These are phyloP conservation scores for Boletus rubropictus DNA, from an alignment of 768 basidiomycete genomes.

Conservation along the genomic window DNA sequence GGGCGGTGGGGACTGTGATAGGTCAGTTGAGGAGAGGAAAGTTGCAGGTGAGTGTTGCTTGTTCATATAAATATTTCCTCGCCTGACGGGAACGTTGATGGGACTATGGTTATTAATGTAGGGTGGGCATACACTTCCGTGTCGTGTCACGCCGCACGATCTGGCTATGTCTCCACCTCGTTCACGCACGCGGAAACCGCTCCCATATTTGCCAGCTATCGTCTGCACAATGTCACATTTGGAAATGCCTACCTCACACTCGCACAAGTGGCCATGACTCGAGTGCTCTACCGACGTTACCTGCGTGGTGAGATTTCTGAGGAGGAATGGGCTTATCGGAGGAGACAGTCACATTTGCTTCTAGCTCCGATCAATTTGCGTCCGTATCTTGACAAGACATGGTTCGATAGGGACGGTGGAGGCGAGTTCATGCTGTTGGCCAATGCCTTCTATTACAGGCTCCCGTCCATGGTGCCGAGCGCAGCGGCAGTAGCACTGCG, in stretches of 20 bases:
- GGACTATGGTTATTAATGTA: no score
- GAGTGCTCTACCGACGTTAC: slow-evolving; percentile 44
- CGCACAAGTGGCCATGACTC: slow-evolving; percentile 48
- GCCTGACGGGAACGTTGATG: neutral
- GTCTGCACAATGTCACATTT: slow-evolving; percentile 41
- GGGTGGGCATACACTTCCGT: slow-evolving; percentile 54
- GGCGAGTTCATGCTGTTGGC: slow-evolving; percentile 40
- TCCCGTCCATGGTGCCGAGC: slow-evolving; percentile 42
- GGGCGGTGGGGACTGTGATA: slow-evolving; percentile 38
- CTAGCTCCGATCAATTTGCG: slow-evolving; percentile 48
- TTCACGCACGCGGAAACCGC: slow-evolving; percentile 31
- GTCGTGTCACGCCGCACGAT: slow-evolving; percentile 36
- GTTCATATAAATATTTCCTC: neutral
- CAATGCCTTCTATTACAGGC: slow-evolving; percentile 37
- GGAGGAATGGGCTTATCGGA: slow-evolving; percentile 50
- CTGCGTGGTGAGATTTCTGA: slow-evolving; percentile 42
- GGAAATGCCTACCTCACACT: slow-evolving; percentile 46
- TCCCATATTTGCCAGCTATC: slow-evolving; percentile 36
- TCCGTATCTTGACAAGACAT: slow-evolving; percentile 42
- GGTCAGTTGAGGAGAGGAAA: slow-evolving; percentile 29
- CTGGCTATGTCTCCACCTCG: slow-evolving; percentile 18
- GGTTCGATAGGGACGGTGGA: slow-evolving; percentile 42
- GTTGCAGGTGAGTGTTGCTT: slow-evolving; percentile 31
- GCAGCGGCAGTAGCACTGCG: no score
- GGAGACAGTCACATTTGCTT: slow-evolving; percentile 42